Conservation (phyloP, 352 stramenopile species). For the Phytophthora citricola region DNA sequence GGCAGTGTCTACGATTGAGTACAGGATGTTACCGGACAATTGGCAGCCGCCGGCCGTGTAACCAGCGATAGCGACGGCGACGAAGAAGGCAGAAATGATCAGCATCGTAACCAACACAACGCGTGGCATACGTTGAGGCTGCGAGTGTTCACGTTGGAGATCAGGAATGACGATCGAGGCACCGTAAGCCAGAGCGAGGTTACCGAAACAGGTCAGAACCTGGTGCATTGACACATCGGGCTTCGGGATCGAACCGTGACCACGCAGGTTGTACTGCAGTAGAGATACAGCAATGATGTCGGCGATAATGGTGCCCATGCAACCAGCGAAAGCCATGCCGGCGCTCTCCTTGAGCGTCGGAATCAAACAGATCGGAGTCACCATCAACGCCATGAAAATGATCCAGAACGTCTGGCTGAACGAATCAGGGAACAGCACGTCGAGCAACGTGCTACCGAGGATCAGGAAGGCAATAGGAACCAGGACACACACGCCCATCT, state of each 20-base stretch:
- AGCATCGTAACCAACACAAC: slow-evolving; percentile 23
- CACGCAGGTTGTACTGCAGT: slow-evolving; percentile 30
- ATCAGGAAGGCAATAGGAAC: slow-evolving; percentile 34
- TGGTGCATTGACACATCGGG: slow-evolving; percentile 25
- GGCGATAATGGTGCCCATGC: slow-evolving; percentile 31
- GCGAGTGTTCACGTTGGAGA: slow-evolving; percentile 25
- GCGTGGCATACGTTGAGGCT: slow-evolving; percentile 26
- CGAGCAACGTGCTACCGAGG: slow-evolving; percentile 23
- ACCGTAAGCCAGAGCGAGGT: slow-evolving; percentile 28
- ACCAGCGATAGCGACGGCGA: slow-evolving; percentile 17
- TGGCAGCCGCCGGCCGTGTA: slow-evolving; percentile 30
- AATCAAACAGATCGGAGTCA: slow-evolving; percentile 21
- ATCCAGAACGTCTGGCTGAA: slow-evolving; percentile 38
- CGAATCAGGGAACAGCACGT: slow-evolving; percentile 28
- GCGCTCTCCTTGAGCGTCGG: slow-evolving; percentile 31
- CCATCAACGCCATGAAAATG: slow-evolving; percentile 34
- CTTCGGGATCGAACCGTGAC: slow-evolving; percentile 18
- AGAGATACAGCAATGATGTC: slow-evolving; percentile 24
- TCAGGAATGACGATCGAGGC: slow-evolving; percentile 29
- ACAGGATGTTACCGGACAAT: slow-evolving; percentile 30
- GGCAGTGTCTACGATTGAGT: slow-evolving; percentile 28
- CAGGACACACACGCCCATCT: slow-evolving; percentile 32
- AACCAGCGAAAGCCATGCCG: slow-evolving; percentile 18
- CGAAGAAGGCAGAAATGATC: slow-evolving; percentile 29
- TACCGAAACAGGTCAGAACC: slow-evolving; percentile 27